Evolutionary conservation across 148 eudicot species (phyloP), one percentile per base, ranked within the genome.

Genomic region (Limonium bicolor): DNA sequence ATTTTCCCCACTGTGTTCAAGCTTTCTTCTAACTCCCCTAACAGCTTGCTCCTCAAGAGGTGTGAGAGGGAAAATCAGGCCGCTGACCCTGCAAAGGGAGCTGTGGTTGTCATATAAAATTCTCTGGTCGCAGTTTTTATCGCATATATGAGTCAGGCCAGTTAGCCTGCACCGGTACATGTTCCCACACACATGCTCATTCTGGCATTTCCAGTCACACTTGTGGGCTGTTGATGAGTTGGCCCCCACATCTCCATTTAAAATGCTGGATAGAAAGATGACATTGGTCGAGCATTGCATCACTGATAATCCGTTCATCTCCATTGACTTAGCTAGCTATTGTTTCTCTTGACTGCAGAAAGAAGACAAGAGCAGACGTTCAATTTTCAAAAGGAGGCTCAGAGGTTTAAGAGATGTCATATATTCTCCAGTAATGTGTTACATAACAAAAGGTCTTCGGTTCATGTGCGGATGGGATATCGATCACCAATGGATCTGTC

Each of bases 51-150:
- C 83, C 72, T 88, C 97, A 19, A 53, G 53, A 7, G 60, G 62
- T 10, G 97, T 55, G 36, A 88, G 66, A 61, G 87, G 97, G 61
- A 83, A 88, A 54, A 88, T 33, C 65, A 72, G 83, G 28, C 73
- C 76, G 45, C 92, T 88, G 51, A 68, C 97, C 71, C 97, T 68
- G 78, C 97, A 88, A 38, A 88, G 86, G 22, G 94, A 83, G 76
- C 63, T 70, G 59, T 77, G 79, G 65, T 83, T 88, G 51, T 77
- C 97, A 47, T 83, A 84, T 7, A 88, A 42, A 54, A 88, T 88
- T 65, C 94, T 66, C 80, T 38, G 56, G 56, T 52, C 46, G 71
- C 97, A 88, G 62, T 88, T 88, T 75, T 80, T 77, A 82, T 88
- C 97, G 66, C 97, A 88, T 29, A 88, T 67, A 70, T 88, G 94